Evolutionary conservation across 2,329 filamentous ascomycete species (phyloP).

Genomic region (Fusarium sp.): DNA sequence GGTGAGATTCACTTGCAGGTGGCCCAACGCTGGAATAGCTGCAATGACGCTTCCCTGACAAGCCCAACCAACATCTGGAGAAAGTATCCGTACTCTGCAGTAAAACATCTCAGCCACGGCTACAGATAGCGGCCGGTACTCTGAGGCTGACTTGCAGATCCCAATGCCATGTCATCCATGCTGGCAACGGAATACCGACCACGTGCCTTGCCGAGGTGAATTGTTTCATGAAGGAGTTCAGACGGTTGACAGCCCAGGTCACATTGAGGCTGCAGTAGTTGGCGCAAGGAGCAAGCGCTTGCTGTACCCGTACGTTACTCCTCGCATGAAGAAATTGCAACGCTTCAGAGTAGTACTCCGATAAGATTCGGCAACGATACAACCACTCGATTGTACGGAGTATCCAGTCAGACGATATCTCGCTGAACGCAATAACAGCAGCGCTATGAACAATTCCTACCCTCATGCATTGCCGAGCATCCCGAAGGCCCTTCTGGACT

Average conservation of each 20-base stretch:
- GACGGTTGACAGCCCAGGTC: slow-evolving; percentile 3
- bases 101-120: slow-evolving; percentile 1
- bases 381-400: slow-evolving; percentile 29
- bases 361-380: slow-evolving; percentile 11
- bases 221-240: slow-evolving; percentile 29
- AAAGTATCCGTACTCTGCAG: slow-evolving; percentile 5
- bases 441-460: neutral
- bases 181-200: neutral
- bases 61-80: neutral
- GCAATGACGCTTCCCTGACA: neutral
- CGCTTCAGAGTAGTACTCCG: neutral
- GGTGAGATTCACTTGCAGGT: slow-evolving; percentile 29
- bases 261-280: neutral
- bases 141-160: slow-evolving; percentile 8
- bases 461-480: slow-evolving; percentile 16
- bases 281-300: neutral
- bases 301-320: neutral
- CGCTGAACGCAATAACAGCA: neutral
- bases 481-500: slow-evolving; percentile 1
- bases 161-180: slow-evolving; percentile 11
- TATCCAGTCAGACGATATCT: slow-evolving; percentile 3
- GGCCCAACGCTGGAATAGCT: neutral
- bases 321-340: neutral
- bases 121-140: neutral
- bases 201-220: slow-evolving; percentile 19